phyloP scores from a whole-genome alignment of 768 basidiomycete genomes.

The Pisolithus marmoratus region DNA sequence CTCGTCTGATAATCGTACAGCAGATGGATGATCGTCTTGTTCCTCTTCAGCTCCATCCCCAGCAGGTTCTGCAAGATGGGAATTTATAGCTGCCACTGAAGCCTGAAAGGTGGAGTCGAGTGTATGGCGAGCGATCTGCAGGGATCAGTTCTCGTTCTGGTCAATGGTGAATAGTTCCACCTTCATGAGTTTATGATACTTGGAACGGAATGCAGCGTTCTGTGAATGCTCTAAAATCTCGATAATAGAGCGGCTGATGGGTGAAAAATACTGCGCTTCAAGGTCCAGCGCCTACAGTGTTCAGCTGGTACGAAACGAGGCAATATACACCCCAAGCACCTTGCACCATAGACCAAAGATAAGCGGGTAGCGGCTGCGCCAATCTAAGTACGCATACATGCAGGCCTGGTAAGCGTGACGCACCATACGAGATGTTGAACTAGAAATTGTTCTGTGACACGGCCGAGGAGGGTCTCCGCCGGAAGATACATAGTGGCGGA shows the following conservation, averaged over 20 bases:
- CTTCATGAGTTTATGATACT: slow-evolving; percentile 41
- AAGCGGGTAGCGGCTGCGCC: slow-evolving; percentile 63
- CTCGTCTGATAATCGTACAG: slow-evolving; percentile 26
- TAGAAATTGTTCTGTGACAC: slow-evolving; percentile 48
- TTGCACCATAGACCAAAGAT: slow-evolving; percentile 67
- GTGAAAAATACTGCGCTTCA: slow-evolving; percentile 44
- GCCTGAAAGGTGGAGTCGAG: slow-evolving; percentile 23
- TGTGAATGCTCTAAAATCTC: slow-evolving; percentile 50
- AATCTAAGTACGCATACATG: slow-evolving; percentile 8
- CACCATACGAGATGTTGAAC: slow-evolving; percentile 57
- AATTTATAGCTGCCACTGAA: slow-evolving; percentile 24
- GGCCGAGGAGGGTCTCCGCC: slow-evolving; percentile 45
- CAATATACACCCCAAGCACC: slow-evolving; percentile 32
- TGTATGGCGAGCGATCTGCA: slow-evolving; percentile 19
- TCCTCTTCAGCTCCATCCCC: slow-evolving; percentile 9
- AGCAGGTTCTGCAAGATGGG: slow-evolving; percentile 6
- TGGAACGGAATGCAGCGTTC: slow-evolving; percentile 40
- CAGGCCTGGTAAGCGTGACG: slow-evolving; percentile 11
- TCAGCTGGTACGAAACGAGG: slow-evolving; percentile 1
- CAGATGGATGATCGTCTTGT: slow-evolving; percentile 4
- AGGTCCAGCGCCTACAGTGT: slow-evolving; percentile 48
- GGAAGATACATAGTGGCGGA: slow-evolving; percentile 51
- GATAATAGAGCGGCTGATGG: slow-evolving; percentile 45
- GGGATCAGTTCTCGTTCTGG: slow-evolving; percentile 5
- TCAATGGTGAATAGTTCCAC: slow-evolving; percentile 27